These are phyloP conservation scores for Colletotrichum lupini DNA, from an alignment of 2,329 filamentous ascomycete genomes.

Conservation along the genomic window DNA sequence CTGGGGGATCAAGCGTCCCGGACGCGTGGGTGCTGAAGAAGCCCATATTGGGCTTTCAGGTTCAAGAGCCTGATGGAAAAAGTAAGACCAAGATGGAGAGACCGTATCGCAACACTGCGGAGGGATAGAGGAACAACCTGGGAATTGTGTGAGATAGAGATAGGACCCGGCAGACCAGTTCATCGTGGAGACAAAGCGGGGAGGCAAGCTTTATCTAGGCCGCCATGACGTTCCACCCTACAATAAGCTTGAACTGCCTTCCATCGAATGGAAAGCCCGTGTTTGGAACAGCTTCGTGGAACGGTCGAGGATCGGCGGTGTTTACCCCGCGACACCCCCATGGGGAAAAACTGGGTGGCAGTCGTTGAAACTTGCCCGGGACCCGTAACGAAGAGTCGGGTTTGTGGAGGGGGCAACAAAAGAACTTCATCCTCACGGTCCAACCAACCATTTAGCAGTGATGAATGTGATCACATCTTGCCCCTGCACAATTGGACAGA, in stretches of 20 bases:
- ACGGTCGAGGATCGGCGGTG: slow-evolving; percentile 22
- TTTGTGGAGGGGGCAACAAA: not conserved
- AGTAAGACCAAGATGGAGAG: not conserved
- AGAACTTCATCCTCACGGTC: not conserved
- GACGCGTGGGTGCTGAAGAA: slow-evolving; percentile 43
- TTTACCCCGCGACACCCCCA: slow-evolving; percentile 33
- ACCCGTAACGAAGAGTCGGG: not conserved
- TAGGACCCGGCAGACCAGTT: not conserved
- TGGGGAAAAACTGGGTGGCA: slow-evolving; percentile 25
- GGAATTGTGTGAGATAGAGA: slow-evolving; percentile 12
- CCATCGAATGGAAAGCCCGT: slow-evolving; percentile 11
- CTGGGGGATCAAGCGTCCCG: slow-evolving; percentile 39
- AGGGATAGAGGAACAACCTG: not conserved
- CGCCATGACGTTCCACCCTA: slow-evolving; percentile 18
- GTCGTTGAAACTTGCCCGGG: slow-evolving; percentile 30
- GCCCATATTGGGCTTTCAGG: slow-evolving; percentile 34
- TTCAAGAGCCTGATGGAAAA: too few species aligned
- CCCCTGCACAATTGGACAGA: slow-evolving; percentile 19
- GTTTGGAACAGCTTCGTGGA: slow-evolving; percentile 9
- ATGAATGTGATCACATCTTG: not conserved
- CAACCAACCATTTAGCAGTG: not conserved
- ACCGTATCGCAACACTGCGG: not conserved
- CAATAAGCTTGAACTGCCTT: slow-evolving; percentile 22
- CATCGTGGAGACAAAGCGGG: not conserved
- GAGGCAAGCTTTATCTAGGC: slow-evolving; percentile 33